phyloP scores from a whole-genome alignment of 2,329 filamentous ascomycete species.

The Elsinoe ampelina region DNA sequence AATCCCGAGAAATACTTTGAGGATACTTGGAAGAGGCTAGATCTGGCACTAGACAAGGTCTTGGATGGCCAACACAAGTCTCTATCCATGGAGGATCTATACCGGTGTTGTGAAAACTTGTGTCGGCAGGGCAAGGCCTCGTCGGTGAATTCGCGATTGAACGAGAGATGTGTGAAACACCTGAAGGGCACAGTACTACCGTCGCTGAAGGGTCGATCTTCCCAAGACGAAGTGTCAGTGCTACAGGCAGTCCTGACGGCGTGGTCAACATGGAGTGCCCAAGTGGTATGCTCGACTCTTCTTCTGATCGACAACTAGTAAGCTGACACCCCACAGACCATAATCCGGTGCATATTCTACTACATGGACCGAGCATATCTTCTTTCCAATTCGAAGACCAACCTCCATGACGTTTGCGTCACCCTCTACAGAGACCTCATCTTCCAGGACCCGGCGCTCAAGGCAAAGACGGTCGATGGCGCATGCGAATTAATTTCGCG shows the following conservation, averaged over 20 bases:
- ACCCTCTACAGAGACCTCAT: conserved; percentile 60
- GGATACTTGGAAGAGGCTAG: conserved; percentile 64
- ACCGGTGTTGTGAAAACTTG: conserved; percentile 82
- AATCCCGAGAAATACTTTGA: conserved; percentile 71
- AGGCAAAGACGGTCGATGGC: conserved; percentile 51
- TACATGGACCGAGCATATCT: conserved; percentile 88
- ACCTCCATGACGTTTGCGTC: conserved; percentile 74
- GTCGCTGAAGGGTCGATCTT: conserved; percentile 47
- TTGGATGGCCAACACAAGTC: conserved; percentile 56
- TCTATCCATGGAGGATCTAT: conserved; percentile 75
- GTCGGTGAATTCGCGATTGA: conserved; percentile 57
- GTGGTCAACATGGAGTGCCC: conserved; percentile 72
- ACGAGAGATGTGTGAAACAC: conserved; percentile 57
- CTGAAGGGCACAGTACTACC: conserved; percentile 47
- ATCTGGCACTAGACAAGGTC: conserved; percentile 61
- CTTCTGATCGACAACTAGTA: conserved; percentile 9
- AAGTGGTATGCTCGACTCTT: conserved; percentile 50
- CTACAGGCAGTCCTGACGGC: conserved; percentile 50
- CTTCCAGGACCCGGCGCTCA: conserved; percentile 45
- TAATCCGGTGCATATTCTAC: conserved; percentile 81
- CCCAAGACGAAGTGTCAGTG: conserved; percentile 53
- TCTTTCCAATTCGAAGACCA: conserved; percentile 60
- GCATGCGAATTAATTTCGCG: conserved; percentile 67
- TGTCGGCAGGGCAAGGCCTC: conserved; percentile 69
- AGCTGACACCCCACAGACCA: conserved; percentile 42